phyloP scores from a whole-genome alignment of 176 grass and related monocot species.

The Oryza longistaminata region DNA sequence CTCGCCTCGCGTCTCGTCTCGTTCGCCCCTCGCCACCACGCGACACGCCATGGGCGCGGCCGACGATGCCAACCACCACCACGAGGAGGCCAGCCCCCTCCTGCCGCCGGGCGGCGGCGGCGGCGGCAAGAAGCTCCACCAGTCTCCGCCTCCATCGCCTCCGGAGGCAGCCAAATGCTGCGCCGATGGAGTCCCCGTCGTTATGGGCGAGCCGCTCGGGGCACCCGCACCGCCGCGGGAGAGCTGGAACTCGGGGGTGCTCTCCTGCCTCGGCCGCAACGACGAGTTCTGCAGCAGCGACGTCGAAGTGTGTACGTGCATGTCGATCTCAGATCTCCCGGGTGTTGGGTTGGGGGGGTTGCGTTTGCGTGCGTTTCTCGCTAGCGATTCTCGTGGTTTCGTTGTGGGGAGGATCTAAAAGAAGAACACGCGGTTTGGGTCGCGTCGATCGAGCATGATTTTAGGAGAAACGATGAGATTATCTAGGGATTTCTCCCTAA shows the following conservation, averaged over 20 bases:
- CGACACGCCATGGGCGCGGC: constrained; percentile 47
- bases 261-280: constrained; percentile 77
- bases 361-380: background rate
- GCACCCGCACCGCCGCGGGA: constrained; percentile 37
- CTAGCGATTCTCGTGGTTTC: background rate
- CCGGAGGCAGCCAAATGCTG: constrained; percentile 25
- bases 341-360: background rate
- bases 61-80: constrained; percentile 4
- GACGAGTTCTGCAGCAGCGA: constrained; percentile 98
- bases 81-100: constrained; percentile 53
- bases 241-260: constrained; percentile 75
- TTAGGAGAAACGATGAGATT: background rate
- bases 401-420: background rate
- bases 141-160: background rate
- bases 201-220: constrained; percentile 61
- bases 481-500: background rate
- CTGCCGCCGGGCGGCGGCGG: constrained; percentile 14
- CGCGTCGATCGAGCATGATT: background rate
- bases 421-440: background rate
- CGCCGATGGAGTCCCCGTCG: constrained; percentile 59
- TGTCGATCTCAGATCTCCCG: background rate
- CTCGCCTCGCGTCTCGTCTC: background rate
- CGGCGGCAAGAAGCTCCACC: constrained; percentile 16
- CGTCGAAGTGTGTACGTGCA: constrained; percentile 87
- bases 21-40: background rate